Conservation (phyloP, 108 stramenopile species). For the Pseudonitzschia multiseries region DNA sequence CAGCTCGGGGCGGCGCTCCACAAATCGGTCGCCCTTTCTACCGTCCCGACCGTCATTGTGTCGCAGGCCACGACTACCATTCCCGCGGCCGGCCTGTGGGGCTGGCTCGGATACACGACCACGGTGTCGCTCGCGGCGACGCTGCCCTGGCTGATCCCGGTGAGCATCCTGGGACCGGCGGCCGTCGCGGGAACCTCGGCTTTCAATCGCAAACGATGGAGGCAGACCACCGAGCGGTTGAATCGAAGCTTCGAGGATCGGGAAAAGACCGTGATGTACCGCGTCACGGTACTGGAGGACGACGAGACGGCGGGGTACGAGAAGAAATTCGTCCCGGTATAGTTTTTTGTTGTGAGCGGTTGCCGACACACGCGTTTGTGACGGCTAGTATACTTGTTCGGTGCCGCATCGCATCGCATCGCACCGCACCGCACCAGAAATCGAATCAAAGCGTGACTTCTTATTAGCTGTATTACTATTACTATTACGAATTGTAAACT, state of each 20-base stretch:
- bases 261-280: not conserved
- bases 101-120: constrained; percentile 71
- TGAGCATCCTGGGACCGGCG: constrained; percentile 6
- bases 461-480: no score
- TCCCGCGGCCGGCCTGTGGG: constrained; percentile 49
- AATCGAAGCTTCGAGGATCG: not conserved
- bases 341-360: no score
- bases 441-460: no score
- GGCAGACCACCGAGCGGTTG: constrained; percentile 1
- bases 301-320: no score
- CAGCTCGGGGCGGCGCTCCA: constrained; percentile 19
- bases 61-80: constrained; percentile 1
- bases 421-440: no score
- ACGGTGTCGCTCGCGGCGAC: constrained; percentile 29
- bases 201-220: constrained; percentile 2
- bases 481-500: no score
- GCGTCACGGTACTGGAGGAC: not conserved
- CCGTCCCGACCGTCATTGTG: not conserved
- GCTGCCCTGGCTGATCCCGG: constrained; percentile 70
- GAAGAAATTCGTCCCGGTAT: no score
- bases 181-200: not conserved
- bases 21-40: not conserved
- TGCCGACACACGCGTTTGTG: no score
- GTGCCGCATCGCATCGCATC: no score
- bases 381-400: no score